Base-by-base conservation (phyloP, 164 flowering plant genomes). In the Paratinospora sagittata region DNA sequence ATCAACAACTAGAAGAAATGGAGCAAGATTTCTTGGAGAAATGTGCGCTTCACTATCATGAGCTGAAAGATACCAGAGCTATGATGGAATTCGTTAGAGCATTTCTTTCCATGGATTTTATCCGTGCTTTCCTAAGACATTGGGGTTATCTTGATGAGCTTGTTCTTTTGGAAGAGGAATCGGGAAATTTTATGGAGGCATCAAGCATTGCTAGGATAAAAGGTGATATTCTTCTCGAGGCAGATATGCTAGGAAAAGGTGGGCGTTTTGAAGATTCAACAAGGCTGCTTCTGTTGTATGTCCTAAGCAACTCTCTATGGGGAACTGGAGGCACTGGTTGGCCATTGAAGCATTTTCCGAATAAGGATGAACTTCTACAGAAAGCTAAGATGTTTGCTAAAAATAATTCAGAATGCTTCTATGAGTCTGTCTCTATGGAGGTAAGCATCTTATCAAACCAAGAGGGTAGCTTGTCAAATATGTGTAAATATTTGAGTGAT, bases 161-260 rank as follows among this genome's bases (percentile, higher is more conserved):
- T 62, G 10, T 90, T 21, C 1, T 16, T 37, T 43, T 86, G 67
- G 93, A 90, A 74, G 80, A 67, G 75, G 89, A 84, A 63, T 75
- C 60, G 0, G 85, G 87, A 16, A 83, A 87, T 76, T 88, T 81
- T 76, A 5, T 77, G 47, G 87, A 83, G 70, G 90, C 93, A 62
- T 85, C 86, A 6, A 49, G 76, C 27, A 81, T 85, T 61, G 90
- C 90, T 21, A 78, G 74, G 69, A 6, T 58, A 64, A 82, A 65
- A 62, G 91, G 91, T 9, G 77, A 88, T 69, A 30, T 77, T 63
- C 74, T 82, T 17, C 80, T 47, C 55, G 87, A 82, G 75, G 89
- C 85, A 64, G 86, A 88, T 75, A 77, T 91, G 69, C 73, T 83
- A 16, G 88, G 69, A 41, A 87, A 90, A 78, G 87, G 85, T 41